Conservation (phyloP, 164 flowering plant species). For the Chimonanthus salicifolius region DNA sequence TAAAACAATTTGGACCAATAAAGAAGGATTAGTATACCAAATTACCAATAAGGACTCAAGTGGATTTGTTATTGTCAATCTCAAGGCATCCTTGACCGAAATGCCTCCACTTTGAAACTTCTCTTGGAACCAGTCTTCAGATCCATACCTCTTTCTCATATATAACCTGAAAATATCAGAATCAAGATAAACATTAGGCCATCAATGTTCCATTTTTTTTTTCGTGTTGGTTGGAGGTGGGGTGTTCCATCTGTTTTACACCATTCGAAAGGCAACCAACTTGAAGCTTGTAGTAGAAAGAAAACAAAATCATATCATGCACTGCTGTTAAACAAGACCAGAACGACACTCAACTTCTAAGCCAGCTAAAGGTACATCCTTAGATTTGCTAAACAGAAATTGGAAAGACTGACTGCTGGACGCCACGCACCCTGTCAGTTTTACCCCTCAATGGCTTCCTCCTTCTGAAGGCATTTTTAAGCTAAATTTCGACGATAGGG, state of each 20-base stretch:
- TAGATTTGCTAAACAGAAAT: not conserved
- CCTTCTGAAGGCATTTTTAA: not conserved
- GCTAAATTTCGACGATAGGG: not conserved
- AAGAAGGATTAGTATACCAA: not conserved
- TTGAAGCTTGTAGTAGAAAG: not conserved
- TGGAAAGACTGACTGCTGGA: not conserved
- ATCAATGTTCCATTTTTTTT: not conserved
- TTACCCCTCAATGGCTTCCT: not conserved
- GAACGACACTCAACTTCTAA: not conserved
- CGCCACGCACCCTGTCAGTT: not conserved
- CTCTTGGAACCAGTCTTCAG: constrained; percentile 58
- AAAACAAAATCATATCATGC: not conserved
- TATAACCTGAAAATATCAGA: constrained; percentile 36
- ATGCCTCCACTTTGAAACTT: constrained; percentile 23
- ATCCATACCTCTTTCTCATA: constrained; percentile 58
- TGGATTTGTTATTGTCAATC: constrained; percentile 34
- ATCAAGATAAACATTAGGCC: not conserved
- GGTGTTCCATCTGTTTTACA: no score
- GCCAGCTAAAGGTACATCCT: not conserved
- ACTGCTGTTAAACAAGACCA: not conserved
- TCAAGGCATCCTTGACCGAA: constrained; percentile 68
- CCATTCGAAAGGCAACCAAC: not conserved
- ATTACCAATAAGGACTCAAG: constrained; percentile 65
- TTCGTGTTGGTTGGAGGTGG: no score
- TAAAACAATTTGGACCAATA: not conserved